Percentiles rank a stretch among this genome's conserved stretches.
phyloP scores from a whole-genome alignment of 495 filamentous ascomycete species.

The Aspergillus bridgeri region DNA sequence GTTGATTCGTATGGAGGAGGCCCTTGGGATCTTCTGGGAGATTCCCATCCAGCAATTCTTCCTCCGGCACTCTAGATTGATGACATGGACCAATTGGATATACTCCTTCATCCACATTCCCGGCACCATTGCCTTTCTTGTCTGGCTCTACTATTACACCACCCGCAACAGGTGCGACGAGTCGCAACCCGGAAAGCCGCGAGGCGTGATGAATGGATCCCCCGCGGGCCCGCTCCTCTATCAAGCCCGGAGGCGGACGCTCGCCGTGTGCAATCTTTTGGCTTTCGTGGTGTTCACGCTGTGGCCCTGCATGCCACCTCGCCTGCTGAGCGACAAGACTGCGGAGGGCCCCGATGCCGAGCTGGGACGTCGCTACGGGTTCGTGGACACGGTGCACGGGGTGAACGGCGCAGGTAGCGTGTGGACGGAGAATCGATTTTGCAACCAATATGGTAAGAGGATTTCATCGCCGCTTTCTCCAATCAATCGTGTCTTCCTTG shows the following conservation, averaged over 20 bases:
- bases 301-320: slow-evolving; percentile 80
- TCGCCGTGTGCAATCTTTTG: slow-evolving; percentile 71
- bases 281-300: slow-evolving; percentile 75
- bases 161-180: slow-evolving; percentile 42
- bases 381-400: slow-evolving; percentile 73
- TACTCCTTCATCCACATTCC: slow-evolving; percentile 85
- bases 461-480: background rate
- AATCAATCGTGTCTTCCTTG: background rate
- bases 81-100: slow-evolving; percentile 57
- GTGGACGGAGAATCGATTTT: slow-evolving; percentile 72
- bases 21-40: slow-evolving; percentile 56
- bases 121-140: slow-evolving; percentile 67
- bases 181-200: slow-evolving; percentile 33
- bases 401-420: slow-evolving; percentile 58
- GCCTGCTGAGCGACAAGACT: slow-evolving; percentile 56
- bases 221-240: slow-evolving; percentile 52
- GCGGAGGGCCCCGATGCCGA: slow-evolving; percentile 40
- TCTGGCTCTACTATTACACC: slow-evolving; percentile 65
- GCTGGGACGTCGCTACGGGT: slow-evolving; percentile 58
- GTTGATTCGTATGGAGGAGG: slow-evolving; percentile 53
- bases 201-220: slow-evolving; percentile 32
- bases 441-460: slow-evolving; percentile 56
- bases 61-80: slow-evolving; percentile 37
- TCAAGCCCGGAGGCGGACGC: slow-evolving; percentile 60
- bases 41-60: slow-evolving; percentile 53